Percentiles rank a stretch among this genome's conserved stretches.
Conservation (phyloP, 345 rosid genomes). For the Citrus inodora region DNA sequence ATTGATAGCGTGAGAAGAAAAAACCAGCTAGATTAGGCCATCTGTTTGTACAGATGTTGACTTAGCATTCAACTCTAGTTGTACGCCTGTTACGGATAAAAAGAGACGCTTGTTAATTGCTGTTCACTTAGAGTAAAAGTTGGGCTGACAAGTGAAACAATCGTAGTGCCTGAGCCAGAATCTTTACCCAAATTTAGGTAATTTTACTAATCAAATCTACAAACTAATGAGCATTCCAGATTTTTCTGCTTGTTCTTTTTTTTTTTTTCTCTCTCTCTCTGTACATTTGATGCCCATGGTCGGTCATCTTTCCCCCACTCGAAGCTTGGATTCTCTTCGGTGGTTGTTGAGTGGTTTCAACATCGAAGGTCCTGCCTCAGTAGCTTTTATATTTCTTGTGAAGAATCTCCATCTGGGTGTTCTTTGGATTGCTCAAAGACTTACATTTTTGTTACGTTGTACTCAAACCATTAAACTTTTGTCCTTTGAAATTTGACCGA, state of each 20-base stretch:
- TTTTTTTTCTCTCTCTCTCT: no score
- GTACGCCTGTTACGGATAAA: neutral
- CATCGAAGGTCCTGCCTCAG: slow-evolving; percentile 8
- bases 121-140: neutral
- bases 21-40: neutral
- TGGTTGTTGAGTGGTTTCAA: neutral
- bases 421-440: slow-evolving; percentile 21
- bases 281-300: neutral
- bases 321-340: slow-evolving; percentile 9
- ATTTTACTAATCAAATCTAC: neutral
- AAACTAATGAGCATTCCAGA: neutral
- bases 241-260: neutral
- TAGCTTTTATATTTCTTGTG: slow-evolving; percentile 11
- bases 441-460: neutral
- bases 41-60: neutral
- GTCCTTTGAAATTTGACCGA: neutral
- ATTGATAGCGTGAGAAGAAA: neutral
- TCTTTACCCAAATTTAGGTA: neutral
- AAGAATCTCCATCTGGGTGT: slow-evolving; percentile 30
- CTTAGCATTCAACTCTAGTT: neutral
- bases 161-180: neutral
- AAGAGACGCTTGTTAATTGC: neutral
- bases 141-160: neutral
- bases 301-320: neutral
- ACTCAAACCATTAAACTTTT: neutral